phyloP scores from a whole-genome alignment of 306 rosid species.

The Delonix regia region DNA sequence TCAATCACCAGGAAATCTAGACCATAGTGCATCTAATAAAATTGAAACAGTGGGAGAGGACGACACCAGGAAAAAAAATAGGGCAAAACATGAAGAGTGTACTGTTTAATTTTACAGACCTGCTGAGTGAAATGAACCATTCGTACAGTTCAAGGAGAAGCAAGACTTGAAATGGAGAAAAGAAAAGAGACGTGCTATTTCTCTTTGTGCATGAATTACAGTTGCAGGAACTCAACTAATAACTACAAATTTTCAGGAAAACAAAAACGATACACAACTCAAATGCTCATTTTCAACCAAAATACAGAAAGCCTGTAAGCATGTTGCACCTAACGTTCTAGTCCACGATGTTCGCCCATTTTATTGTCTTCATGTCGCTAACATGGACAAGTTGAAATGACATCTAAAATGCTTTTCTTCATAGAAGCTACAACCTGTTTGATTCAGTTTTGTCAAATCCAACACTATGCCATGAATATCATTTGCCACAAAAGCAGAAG shows the following conservation, averaged over 20 bases:
- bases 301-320: slow-evolving; percentile 23
- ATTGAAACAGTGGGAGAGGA: no score
- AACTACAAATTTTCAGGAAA: slow-evolving; percentile 28
- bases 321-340: slow-evolving; percentile 34
- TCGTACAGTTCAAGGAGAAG: background rate
- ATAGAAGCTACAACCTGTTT: slow-evolving; percentile 25
- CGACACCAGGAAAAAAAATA: background rate
- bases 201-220: slow-evolving; percentile 44
- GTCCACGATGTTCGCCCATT: slow-evolving; percentile 35
- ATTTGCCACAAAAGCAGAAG: slow-evolving; percentile 33
- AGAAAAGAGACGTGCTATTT: background rate
- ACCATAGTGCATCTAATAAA: no score
- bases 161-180: background rate
- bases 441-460: slow-evolving; percentile 36
- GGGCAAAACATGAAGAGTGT: background rate
- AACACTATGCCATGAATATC: slow-evolving; percentile 26
- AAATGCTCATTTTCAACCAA: slow-evolving; percentile 40
- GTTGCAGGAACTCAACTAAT: slow-evolving; percentile 36
- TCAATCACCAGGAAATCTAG: no score
- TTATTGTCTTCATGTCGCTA: slow-evolving; percentile 35
- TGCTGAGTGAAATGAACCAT: background rate
- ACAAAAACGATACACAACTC: slow-evolving; percentile 41
- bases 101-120: background rate
- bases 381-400: slow-evolving; percentile 37
- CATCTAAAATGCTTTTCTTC: slow-evolving; percentile 35